These are phyloP conservation scores for Exobasidium cylindrosporum DNA, from an alignment of 1,284 basidiomycete genomes.

Conservation along the genomic window DNA sequence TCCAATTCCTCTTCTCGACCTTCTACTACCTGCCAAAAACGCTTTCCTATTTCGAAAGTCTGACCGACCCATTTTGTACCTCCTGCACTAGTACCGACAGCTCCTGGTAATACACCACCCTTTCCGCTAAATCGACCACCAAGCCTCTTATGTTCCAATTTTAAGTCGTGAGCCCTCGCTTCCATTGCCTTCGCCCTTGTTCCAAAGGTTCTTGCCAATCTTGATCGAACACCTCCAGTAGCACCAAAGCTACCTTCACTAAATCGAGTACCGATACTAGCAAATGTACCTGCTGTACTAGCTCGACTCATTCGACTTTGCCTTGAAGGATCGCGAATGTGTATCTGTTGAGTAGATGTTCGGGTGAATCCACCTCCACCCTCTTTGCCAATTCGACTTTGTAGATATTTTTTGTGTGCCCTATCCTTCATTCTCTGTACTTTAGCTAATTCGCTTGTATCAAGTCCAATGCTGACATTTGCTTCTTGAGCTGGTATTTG, in stretches of 20 bases:
- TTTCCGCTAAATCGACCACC: neutral
- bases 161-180: neutral
- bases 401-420: neutral
- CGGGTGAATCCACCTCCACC: slow-evolving; percentile 8
- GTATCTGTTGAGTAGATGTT: slow-evolving; percentile 22
- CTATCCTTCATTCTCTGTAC: neutral
- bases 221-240: slow-evolving; percentile 20
- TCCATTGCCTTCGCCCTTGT: slow-evolving; percentile 16
- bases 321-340: slow-evolving; percentile 29
- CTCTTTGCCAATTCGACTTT: neutral
- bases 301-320: slow-evolving; percentile 36
- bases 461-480: slow-evolving; percentile 1
- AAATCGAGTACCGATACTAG: slow-evolving; percentile 16
- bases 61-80: slow-evolving; percentile 50
- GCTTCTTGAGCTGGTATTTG: neutral
- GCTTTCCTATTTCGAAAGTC: slow-evolving; percentile 44
- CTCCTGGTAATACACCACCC: slow-evolving; percentile 28
- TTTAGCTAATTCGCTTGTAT: neutral
- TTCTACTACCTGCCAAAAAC: slow-evolving; percentile 41
- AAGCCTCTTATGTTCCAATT: neutral
- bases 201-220: slow-evolving; percentile 17
- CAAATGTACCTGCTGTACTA: slow-evolving; percentile 32
- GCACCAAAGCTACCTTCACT: slow-evolving; percentile 42
- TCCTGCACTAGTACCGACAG: slow-evolving; percentile 44
- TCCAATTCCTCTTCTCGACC: slow-evolving; percentile 16